Base-by-base conservation (phyloP, 768 basidiomycete species). In the Russula virescens region DNA sequence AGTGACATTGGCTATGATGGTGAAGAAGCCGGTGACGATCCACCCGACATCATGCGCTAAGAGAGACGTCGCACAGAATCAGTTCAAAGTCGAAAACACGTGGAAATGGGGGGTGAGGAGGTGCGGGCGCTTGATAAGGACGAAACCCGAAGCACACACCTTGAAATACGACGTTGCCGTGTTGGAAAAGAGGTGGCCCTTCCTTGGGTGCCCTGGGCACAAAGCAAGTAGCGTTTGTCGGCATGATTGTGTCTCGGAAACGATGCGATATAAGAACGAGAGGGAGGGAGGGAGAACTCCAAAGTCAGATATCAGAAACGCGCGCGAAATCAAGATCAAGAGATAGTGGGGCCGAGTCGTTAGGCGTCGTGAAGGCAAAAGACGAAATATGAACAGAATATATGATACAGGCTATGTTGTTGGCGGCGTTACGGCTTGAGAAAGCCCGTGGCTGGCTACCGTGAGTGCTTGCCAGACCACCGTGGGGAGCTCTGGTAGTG, bases 31-130 rank as follows among this genome's bases (percentile, higher is more conserved):
- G 45, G 81, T 77, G 34, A 88, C 71, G 46, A 89, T 79, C 87
- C 88, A 89, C 0, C 88, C 89, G 62, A 87, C 84, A 75, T 86
- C 81, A 67, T 86, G 82, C 13, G 79, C 85, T 85, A 55, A 42
- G n/a, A 42, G 19, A 2, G 6, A 5, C 5, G 13, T n/a, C 10
- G 40, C 18, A 14, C 18, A 9, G 23, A 43, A 45, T 35, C 13
- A 21, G 31, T 28, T 10, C 51, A 19, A 13, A 14, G n/a, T 23
- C 45, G 26, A 63, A 43, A 38, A 3, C n/a, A 26, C n/a, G 31
- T 21, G n/a, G 5, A 50, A 19, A 28, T 31, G 31, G 31, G 5
- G 31, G 8, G 31, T 3, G 31, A 8, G 31, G 31, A 31, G 8
- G 31, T 3, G 31, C 31, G 31, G 31, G 31, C 31, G n/a, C 43